Base-by-base conservation (phyloP, 176 grass and related monocot species). In the Zea luxurians region DNA sequence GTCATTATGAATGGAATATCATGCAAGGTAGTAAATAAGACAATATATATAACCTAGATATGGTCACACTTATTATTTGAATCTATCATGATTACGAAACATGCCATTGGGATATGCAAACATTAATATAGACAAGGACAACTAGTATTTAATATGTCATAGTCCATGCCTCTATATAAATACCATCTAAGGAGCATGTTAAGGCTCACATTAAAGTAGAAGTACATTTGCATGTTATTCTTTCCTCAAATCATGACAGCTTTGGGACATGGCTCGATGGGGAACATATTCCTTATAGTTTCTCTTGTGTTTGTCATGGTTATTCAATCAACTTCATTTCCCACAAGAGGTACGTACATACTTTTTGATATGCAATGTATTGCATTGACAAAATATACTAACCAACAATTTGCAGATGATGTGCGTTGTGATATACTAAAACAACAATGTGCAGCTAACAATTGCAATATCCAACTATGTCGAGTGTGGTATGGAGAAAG, bases 81-180 rank as follows among this genome's bases (percentile, higher is more conserved):
- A 42, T 42, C 41, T 42, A 42, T 42, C 3, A 42, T 6, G 4
- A 42, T 42, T 42, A 42, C 41, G 6, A 40, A 40, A 48, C 10
- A 10, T 48, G 46, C 10, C 46, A 48, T 48, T 48, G 46, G 12
- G 46, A 48, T 11, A 10, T 48, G 46, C 46, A 48, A 48, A 48
- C 10, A 12, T 48, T 11, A 48, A 49, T 15, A 64, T 15, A 63
- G 11, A 13, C 16, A 16, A 16, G 49, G 0, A 63, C 34, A 63
- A 37, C 0, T 5, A 9, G 18, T 59, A 38, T 64, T 64, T 41
- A 41, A 17, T 65, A 41, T 65, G 9, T 6, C 37, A 41, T 41
- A 17, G 64, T 16, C 38, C 38, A 42, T 27, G 42, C n/a, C 10
- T 69, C n/a, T 70, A 34, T 70, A 70, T 70, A 70, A 70, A 48